phyloP scores from a whole-genome alignment of 2,329 filamentous ascomycete species.

The Huntiella omanensis region DNA sequence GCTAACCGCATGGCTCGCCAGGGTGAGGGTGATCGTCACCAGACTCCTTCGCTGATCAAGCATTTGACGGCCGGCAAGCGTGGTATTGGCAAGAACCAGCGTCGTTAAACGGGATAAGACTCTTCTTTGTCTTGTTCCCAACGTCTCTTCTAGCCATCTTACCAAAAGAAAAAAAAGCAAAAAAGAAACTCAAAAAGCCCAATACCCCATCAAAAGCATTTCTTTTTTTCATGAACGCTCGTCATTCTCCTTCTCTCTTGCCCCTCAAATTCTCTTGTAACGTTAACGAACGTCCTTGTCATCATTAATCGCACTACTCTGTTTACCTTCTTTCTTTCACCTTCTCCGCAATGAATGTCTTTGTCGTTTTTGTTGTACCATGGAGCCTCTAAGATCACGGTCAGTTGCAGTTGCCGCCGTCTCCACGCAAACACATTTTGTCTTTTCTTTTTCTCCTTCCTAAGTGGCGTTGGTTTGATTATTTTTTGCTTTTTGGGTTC shows the following conservation, averaged over 20 bases:
- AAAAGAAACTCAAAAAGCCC: constrained; percentile 9
- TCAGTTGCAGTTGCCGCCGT: not conserved
- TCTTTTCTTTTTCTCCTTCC: not conserved
- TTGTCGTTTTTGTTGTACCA: not conserved
- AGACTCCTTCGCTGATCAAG: constrained; percentile 62
- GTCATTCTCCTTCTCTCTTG: not conserved
- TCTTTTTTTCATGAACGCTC: constrained; percentile 7
- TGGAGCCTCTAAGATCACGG: not conserved
- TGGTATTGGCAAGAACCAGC: constrained; percentile 73
- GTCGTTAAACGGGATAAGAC: constrained; percentile 30
- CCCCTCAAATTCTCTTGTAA: not conserved
- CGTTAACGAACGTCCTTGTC: not conserved
- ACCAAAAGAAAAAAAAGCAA: constrained; percentile 10
- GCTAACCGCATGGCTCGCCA: constrained; percentile 97
- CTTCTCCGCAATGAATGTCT: not conserved
- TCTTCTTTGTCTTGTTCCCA: not conserved
- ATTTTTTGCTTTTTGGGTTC: not conserved
- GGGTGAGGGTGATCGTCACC: constrained; percentile 90
- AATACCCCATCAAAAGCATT: constrained; percentile 4
- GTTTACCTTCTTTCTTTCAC: not conserved
- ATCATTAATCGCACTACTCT: not conserved
- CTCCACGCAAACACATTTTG: not conserved
- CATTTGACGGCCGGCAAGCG: constrained; percentile 91
- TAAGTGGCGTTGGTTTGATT: not conserved
- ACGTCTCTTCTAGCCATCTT: not conserved